phyloP scores from a whole-genome alignment of 2,329 filamentous ascomycete species.

The Pyricularia pennisetigena region DNA sequence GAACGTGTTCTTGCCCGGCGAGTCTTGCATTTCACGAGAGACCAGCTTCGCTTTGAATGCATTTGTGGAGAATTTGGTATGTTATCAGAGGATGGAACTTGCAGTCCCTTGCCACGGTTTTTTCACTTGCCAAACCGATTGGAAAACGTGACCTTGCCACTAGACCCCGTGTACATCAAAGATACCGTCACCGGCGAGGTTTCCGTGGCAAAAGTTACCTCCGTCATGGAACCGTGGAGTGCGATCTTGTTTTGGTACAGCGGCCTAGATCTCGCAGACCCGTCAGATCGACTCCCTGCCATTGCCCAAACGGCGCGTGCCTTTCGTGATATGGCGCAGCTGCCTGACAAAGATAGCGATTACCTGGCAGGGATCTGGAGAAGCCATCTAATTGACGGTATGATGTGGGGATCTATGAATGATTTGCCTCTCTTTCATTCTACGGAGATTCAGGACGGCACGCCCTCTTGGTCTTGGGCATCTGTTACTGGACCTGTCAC shows the following conservation, averaged over 20 bases:
- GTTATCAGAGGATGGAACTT: background rate
- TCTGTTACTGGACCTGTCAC: background rate
- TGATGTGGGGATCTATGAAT: background rate
- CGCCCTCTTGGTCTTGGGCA: background rate
- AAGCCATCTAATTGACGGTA: background rate
- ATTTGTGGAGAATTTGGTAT: background rate
- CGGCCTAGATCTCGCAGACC: background rate
- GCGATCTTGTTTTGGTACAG: background rate
- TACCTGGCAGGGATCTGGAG: background rate
- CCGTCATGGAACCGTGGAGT: background rate
- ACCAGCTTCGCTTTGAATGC: background rate
- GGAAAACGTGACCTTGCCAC: background rate
- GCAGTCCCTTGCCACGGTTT: background rate
- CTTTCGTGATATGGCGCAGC: background rate
- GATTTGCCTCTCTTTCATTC: background rate
- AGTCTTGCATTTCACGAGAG: background rate
- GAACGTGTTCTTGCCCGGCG: slow-evolving; percentile 1
- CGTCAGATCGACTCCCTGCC: background rate
- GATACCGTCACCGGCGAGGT: background rate
- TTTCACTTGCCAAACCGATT: background rate
- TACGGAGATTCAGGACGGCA: background rate
- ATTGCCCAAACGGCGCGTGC: background rate
- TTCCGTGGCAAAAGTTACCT: background rate
- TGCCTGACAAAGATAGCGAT: background rate
- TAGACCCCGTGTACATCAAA: background rate